Conservation (phyloP, 2,329 filamentous ascomycete species). For the Alternaria sp. region DNA sequence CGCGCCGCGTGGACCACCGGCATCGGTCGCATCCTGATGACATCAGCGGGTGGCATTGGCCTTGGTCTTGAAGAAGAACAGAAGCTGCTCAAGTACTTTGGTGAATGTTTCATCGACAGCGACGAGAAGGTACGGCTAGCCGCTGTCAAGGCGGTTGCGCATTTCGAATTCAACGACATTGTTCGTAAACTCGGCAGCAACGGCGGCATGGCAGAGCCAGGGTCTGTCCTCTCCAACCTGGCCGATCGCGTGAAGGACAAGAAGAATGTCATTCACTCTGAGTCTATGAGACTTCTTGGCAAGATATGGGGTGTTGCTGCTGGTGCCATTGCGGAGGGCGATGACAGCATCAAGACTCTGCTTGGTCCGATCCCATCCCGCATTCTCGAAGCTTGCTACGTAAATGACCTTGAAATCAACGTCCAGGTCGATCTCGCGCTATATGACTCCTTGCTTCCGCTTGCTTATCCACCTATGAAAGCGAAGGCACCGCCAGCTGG, state of each 20-base stretch:
- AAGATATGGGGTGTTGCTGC: constrained; percentile 94
- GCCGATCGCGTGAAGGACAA: constrained; percentile 90
- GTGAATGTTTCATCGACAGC: constrained; percentile 82
- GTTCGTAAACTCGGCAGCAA: constrained; percentile 80
- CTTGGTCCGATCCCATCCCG: constrained; percentile 82
- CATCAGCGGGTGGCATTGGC: constrained; percentile 88
- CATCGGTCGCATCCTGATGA: constrained; percentile 85
- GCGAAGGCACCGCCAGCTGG: constrained; percentile 59
- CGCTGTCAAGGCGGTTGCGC: constrained; percentile 83
- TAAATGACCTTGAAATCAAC: constrained; percentile 87
- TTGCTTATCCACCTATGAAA: constrained; percentile 82
- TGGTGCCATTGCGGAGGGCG: constrained; percentile 83
- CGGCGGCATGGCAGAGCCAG: constrained; percentile 77
- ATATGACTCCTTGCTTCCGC: constrained; percentile 86
- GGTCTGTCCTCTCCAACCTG: constrained; percentile 80
- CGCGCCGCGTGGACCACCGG: constrained; percentile 86
- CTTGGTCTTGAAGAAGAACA: constrained; percentile 83
- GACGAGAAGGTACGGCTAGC: constrained; percentile 92
- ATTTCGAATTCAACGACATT: constrained; percentile 81
- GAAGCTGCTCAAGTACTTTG: constrained; percentile 74
- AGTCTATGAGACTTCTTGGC: constrained; percentile 84
- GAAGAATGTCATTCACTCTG: constrained; percentile 79
- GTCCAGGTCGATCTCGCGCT: constrained; percentile 83
- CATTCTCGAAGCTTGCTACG: constrained; percentile 87
- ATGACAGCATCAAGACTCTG: constrained; percentile 77